A percentile compares a stretch with the other conserved stretches of the same genome.
phyloP scores from a whole-genome alignment of 2,329 filamentous ascomycete genomes.

The Aspergillus costaricaensis region DNA sequence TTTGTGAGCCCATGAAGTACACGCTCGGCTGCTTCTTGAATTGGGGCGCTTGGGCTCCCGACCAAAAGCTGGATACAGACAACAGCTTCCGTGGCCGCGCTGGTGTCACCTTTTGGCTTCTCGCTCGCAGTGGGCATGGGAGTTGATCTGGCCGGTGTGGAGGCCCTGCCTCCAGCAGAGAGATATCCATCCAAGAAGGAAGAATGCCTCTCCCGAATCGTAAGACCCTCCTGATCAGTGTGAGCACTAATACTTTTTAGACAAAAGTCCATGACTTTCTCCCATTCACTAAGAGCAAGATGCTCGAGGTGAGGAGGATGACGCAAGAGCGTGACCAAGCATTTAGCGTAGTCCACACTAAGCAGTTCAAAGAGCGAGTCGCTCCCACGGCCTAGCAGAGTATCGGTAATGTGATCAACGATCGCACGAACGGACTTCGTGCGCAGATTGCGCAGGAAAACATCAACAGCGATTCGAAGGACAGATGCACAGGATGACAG shows the following conservation, averaged over 20 bases:
- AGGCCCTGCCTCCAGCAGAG: slow-evolving; percentile 28
- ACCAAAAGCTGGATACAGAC: slow-evolving; percentile 67
- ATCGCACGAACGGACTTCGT: slow-evolving; percentile 76
- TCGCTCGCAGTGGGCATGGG: slow-evolving; percentile 30
- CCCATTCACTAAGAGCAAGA: slow-evolving; percentile 69
- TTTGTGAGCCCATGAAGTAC: slow-evolving; percentile 60
- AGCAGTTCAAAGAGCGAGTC: slow-evolving; percentile 69
- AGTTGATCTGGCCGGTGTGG: slow-evolving; percentile 34
- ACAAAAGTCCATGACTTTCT: slow-evolving; percentile 69
- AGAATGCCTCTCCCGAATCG: slow-evolving; percentile 31
- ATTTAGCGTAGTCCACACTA: slow-evolving; percentile 74
- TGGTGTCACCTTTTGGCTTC: slow-evolving; percentile 32
- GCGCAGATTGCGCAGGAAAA: slow-evolving; percentile 68
- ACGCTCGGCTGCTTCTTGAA: slow-evolving; percentile 57
- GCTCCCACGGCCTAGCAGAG: slow-evolving; percentile 60
- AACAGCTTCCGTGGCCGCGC: slow-evolving; percentile 58
- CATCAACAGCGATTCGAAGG: slow-evolving; percentile 70
- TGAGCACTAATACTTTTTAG: slow-evolving; percentile 56
- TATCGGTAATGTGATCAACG: slow-evolving; percentile 78
- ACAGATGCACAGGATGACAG: slow-evolving; percentile 70
- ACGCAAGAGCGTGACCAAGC: slow-evolving; percentile 68
- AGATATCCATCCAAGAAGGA: slow-evolving; percentile 31
- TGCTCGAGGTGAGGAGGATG: slow-evolving; percentile 79
- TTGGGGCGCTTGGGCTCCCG: slow-evolving; percentile 67
- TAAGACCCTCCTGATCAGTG: slow-evolving; percentile 31